phyloP scores from a whole-genome alignment of 768 basidiomycete genomes.

The Phlebiopsis gigantea region DNA sequence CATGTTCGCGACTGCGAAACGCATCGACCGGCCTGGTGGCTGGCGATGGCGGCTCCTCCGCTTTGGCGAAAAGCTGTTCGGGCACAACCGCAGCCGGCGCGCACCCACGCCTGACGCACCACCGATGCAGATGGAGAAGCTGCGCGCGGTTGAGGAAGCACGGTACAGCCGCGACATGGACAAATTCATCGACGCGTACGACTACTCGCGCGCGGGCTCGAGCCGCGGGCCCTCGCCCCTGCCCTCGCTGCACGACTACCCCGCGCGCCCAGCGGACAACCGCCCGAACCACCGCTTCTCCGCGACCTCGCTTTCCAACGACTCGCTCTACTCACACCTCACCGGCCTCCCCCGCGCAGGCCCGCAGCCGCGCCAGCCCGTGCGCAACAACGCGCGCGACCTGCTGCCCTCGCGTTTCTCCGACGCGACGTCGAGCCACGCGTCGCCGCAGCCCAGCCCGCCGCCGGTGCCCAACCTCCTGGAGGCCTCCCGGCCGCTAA shows the following conservation, averaged over 20 bases:
- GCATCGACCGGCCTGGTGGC: conserved; percentile 37
- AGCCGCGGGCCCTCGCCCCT: conserved; percentile 37
- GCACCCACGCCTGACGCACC: conserved; percentile 28
- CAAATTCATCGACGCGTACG: conserved; percentile 43
- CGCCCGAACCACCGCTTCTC: conserved; percentile 18
- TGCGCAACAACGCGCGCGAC: conserved; percentile 39
- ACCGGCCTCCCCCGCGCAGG: conserved; percentile 51
- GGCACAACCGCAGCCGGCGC: conserved; percentile 31
- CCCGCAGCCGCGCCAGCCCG: conserved; percentile 72
- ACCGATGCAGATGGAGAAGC: conserved; percentile 47
- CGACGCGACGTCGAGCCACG: conserved; percentile 31
- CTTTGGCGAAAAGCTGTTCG: conserved; percentile 56
- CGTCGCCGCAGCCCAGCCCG: conserved; percentile 15
- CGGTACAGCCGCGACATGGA: conserved; percentile 45
- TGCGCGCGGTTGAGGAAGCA: conserved; percentile 47
- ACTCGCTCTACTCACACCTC: conserved; percentile 62
- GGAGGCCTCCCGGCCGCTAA: conserved; percentile 28
- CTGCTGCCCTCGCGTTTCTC: conserved; percentile 45
- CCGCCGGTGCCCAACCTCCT: conserved; percentile 13
- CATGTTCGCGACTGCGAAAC: conserved; percentile 56
- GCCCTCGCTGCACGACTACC: conserved; percentile 29
- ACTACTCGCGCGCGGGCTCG: conserved; percentile 38
- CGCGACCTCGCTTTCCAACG: conserved; percentile 35
- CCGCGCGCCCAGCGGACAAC: conserved; percentile 10
- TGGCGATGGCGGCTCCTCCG: conserved; percentile 57